Base-by-base conservation (phyloP, 805 yeast species). In the Kuraishia piskuri region DNA sequence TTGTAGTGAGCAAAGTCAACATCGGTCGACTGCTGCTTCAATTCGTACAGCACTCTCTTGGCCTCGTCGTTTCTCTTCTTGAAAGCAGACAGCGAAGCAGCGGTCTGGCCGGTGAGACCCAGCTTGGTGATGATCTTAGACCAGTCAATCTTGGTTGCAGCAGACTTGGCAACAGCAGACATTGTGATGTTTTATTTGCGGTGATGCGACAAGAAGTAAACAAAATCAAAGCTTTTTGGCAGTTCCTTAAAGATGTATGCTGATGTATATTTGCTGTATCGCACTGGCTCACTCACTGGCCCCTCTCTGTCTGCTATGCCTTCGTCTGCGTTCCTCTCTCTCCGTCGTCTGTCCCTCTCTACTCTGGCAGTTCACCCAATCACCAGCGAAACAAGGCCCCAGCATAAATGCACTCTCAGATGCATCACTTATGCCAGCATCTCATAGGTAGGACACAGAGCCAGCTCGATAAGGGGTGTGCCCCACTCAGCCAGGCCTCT, bases 61-160 rank as follows among this genome's bases (percentile, higher is more conserved):
- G 98, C 98, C 71, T 94, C 98, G 68, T 94, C 99, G 73, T 90
- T 86, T 82, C 99, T 89, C 88, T 94, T 92, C 77, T 91, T 91
- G 86, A 94, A 94, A 26, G 96, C 81, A 52, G 94, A 82, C 70
- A 94, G 78, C 48, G 96, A 82, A 52, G 88, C 68, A 56, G 96
- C 96, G 58, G 99, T 94, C 68, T 84, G 75, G 58, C 99, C 99
- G 57, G 96, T 83, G 68, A 94, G 80, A 56, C 97, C 97, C 68
- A 94, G 80, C 62, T 90, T 83, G 61, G 91, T 75, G 69, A 88
- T 81, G 69, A 94, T 84, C 76, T 86, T 86, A 67, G 94, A 84
- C 97, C 98, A 94, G 81, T 94, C 96, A 72, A 92, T 77, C 77
- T 90, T 92, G 67, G 87, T 77, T 65, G 92, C 83, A 61, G 89